Conservation (phyloP, 2,329 filamentous ascomycete genomes). For the Fusarium austroafricanum region DNA sequence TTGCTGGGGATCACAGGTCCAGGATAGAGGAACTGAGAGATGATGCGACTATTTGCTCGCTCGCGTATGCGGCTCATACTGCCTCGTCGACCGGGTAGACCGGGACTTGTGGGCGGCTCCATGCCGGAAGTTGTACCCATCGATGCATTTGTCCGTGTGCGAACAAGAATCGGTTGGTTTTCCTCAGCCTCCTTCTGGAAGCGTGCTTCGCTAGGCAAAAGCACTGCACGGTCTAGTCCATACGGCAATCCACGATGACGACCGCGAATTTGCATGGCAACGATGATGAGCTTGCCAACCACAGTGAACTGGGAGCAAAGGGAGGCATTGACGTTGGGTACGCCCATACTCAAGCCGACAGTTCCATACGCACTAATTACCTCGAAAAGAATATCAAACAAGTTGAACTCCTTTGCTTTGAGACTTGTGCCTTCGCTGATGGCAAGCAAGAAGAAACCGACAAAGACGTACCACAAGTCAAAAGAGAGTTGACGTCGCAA, state of each 20-base stretch:
- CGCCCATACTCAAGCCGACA: constrained; percentile 90
- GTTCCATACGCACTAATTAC: constrained; percentile 93
- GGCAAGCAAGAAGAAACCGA: constrained; percentile 91
- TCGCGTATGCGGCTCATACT: constrained; percentile 55
- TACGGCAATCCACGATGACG: constrained; percentile 76
- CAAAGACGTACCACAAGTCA: constrained; percentile 96
- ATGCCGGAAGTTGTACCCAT: constrained; percentile 47
- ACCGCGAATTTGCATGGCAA: constrained; percentile 77
- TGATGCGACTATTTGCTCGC: constrained; percentile 56
- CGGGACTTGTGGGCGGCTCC: constrained; percentile 40
- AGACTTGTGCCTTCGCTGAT: constrained; percentile 86
- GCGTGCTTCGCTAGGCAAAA: constrained; percentile 68
- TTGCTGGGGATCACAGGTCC: constrained; percentile 56
- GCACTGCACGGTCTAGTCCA: constrained; percentile 70
- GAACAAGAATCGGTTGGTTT: constrained; percentile 54
- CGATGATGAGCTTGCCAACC: constrained; percentile 76
- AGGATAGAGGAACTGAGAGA: constrained; percentile 61
- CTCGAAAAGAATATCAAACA: constrained; percentile 83
- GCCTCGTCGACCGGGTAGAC: constrained; percentile 48
- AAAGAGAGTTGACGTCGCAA: constrained; percentile 94
- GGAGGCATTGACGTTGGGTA: constrained; percentile 78
- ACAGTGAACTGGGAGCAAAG: constrained; percentile 85
- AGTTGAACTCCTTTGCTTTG: constrained; percentile 70
- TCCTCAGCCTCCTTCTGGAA: constrained; percentile 65
- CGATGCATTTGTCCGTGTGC: constrained; percentile 53